A percentile compares a stretch with the other conserved stretches of the same genome.
Conservation (phyloP, 768 basidiomycete species). For the Trametes cinnabarina region DNA sequence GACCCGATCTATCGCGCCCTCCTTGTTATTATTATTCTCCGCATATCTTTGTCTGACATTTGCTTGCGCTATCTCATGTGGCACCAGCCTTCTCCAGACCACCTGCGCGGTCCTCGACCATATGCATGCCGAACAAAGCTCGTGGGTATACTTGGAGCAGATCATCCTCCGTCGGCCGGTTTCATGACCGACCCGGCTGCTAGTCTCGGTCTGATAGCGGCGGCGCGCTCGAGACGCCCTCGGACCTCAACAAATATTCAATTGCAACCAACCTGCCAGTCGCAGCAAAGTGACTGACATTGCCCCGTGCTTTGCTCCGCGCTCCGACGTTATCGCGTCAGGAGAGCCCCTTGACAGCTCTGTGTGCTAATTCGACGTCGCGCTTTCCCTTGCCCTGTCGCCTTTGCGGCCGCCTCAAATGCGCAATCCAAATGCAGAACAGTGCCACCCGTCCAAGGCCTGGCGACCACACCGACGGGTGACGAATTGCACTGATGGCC, state of each 20-base stretch:
- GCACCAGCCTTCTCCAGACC: neutral
- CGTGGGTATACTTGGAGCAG: neutral
- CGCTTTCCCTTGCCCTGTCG: neutral
- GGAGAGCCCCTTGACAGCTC: neutral
- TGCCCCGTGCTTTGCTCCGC: too few relatives aligned
- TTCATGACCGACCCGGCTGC: neutral
- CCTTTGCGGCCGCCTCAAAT: neutral
- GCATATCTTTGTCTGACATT: neutral
- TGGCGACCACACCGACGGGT: neutral
- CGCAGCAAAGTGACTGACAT: too few relatives aligned
- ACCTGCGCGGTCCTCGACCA: neutral
- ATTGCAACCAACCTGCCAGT: too few relatives aligned
- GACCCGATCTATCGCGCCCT: too few relatives aligned
- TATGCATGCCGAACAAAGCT: neutral
- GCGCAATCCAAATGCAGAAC: neutral
- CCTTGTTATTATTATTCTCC: too few relatives aligned
- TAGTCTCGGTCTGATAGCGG: neutral
- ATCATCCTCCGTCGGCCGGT: neutral
- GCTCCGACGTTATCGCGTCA: conserved; percentile 6
- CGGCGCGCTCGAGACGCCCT: neutral
- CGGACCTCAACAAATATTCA: too few relatives aligned
- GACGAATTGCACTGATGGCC: neutral
- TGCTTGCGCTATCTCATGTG: neutral
- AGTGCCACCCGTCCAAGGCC: neutral
- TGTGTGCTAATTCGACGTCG: too few relatives aligned